Percentiles rank a stretch among this genome's conserved stretches.
phyloP scores from a whole-genome alignment of 2,329 filamentous ascomycete species.

The Fusarium torreyae region DNA sequence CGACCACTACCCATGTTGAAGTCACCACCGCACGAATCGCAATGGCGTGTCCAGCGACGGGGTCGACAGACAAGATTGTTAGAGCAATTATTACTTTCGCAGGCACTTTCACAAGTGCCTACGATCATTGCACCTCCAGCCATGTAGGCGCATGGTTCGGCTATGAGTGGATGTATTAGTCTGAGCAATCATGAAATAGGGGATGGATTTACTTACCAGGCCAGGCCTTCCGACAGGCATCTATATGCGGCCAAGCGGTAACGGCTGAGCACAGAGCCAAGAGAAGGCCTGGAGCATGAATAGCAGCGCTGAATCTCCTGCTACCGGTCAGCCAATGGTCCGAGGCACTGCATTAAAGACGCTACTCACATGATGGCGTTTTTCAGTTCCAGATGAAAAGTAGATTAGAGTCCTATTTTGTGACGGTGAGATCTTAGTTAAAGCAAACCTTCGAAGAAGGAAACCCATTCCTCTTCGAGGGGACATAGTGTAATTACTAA shows the following conservation, averaged over 20 bases:
- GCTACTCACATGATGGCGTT: neutral
- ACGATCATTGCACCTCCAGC: neutral
- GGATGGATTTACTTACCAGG: neutral
- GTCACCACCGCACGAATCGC: neutral
- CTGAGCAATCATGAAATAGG: neutral
- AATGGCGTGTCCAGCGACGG: conserved; percentile 2
- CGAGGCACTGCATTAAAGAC: neutral
- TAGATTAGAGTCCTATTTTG: neutral
- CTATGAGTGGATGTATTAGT: neutral
- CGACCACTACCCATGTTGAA: neutral
- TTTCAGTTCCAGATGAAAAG: neutral
- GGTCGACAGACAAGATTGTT: conserved; percentile 1
- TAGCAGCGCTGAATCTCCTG: neutral
- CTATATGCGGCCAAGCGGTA: neutral
- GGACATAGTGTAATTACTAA: no score
- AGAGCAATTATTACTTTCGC: neutral
- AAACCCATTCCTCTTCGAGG: no score
- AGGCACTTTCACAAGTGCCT: neutral
- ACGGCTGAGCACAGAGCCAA: neutral
- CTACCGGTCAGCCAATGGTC: neutral
- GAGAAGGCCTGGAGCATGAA: neutral
- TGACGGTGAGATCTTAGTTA: neutral
- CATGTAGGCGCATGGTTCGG: conserved; percentile 1
- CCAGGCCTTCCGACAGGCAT: neutral
- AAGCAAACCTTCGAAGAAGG: neutral